Evolutionary conservation across 306 rosid species (phyloP), one percentile per base, ranked within the genome.

Genomic region (Clitoria ternatea): DNA sequence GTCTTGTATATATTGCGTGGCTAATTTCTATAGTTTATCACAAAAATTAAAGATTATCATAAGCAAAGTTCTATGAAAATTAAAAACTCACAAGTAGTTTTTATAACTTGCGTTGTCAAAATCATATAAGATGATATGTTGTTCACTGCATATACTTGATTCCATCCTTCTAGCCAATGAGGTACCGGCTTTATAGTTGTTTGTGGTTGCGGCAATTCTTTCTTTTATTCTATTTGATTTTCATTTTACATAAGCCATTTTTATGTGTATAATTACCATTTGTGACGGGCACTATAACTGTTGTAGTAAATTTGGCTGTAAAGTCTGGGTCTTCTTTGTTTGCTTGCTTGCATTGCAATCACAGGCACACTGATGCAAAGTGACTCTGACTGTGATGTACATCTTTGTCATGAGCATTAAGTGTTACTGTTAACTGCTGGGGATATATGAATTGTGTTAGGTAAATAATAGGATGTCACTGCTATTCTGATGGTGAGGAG

Each of bases 401-500:
- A 9, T 48, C 24, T 2, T 52, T n/a, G n/a, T n/a, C n/a, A n/a
- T n/a, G n/a, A n/a, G n/a, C n/a, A n/a, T n/a, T n/a, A n/a, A n/a
- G n/a, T n/a, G n/a, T n/a, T n/a, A 11, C 8, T 18, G 35, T 32
- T 70, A 17, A 42, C 29, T 18, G 7, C 32, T 6, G 36, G 29
- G 35, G 23, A 49, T 66, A 12, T 40, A n/a, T n/a, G n/a, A n/a
- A n/a, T 45, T 80, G 22, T 49, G 54, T 72, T 70, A 69, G 79
- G 75, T 47, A 72, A 76, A 19, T 33, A 50, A 43, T 1, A 71
- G 69, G 27, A 94, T 90, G 98, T 88, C 98, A 22, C 61, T 90
- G 97, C 56, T 85, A 27, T 81, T 90, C 98, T 1, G 97, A 94
- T 59, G 98, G 96, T 0, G 97, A 90, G 70, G 55, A 86, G 98